Base-by-base conservation (phyloP, 805 yeast genomes). In the Candida suzukii region DNA sequence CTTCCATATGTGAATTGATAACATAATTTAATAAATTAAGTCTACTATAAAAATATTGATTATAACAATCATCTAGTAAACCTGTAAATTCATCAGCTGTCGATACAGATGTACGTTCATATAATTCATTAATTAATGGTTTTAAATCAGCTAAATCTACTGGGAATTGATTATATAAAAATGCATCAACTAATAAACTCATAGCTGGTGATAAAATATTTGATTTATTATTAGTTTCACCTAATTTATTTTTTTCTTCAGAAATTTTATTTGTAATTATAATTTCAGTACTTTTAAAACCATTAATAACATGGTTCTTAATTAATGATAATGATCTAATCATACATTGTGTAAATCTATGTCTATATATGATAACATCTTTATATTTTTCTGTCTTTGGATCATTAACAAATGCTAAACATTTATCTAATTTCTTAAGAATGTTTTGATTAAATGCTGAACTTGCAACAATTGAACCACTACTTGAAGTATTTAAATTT, bases 321-420 rank as follows among this genome's bases (percentile, higher is more conserved):
- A 88, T 75, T 44, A 91, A 66, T 0, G 93, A 78, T 37, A 88
- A 68, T 1, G 95, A 81, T 44, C 96, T 72, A 1, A 90, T 79
- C 72, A 88, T 70, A 53, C 96, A 86, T 51, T 86, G 95, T 46
- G 84, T 76, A 63, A 86, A 87, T 44, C 90, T 73, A 47, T 79
- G 76, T 37, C 71, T 73, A 56, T 85, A 88, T 2, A 76, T 54
- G 22, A 80, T 91, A 11, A 76, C 66, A 41, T 88, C 95, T 53
- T 76, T 79, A 53, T 83, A 83, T 10, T 55, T 45, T 4, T 54
- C 46, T 43, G 79, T 79, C 7, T 67, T 60, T 40, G 80, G 74
- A 3, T 64, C 61, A 9, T 70, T 66, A 5, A 80, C 68, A 56
- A 86, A 90, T 2, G 53, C 61, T 30, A 90, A 60, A 28, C 95